Evolutionary conservation across 345 rosid species (phyloP).

Genomic region (Garcia nutans): DNA sequence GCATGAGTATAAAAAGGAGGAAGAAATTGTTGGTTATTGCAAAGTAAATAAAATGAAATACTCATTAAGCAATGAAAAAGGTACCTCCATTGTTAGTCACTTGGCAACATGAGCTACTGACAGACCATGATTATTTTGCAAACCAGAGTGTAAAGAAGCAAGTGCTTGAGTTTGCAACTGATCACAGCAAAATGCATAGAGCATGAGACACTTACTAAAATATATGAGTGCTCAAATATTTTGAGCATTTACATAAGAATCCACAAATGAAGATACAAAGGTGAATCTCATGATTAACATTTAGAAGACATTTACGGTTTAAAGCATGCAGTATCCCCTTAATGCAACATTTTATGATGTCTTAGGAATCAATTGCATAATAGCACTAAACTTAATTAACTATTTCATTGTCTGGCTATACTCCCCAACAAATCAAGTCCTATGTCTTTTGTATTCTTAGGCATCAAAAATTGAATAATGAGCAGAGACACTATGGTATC

Average conservation of each 20-base stretch:
- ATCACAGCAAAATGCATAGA: conserved; percentile 30
- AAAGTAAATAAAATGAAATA: not conserved
- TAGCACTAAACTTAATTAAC: not conserved
- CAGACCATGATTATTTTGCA: conserved; percentile 85
- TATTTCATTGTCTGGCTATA: not conserved
- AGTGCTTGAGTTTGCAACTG: conserved; percentile 93
- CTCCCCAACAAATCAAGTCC: not conserved
- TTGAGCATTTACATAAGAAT: not conserved
- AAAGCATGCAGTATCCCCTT: not conserved
- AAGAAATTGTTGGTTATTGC: conserved; percentile 1
- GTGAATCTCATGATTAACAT: conserved; percentile 22
- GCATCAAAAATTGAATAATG: not conserved
- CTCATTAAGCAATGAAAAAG: not conserved
- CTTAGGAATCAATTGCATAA: not conserved
- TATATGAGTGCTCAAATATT: not conserved
- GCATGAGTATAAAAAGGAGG: conserved; percentile 29
- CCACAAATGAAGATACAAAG: conserved; percentile 9
- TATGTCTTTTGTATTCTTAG: not conserved
- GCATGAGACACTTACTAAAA: conserved; percentile 14
- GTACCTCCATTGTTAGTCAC: conserved; percentile 97
- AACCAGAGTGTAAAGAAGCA: conserved; percentile 79
- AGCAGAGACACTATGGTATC: not conserved
- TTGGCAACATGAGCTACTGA: conserved; percentile 66
- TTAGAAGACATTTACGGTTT: not conserved
- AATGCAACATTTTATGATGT: not conserved